These are phyloP conservation scores for Neurospora crassa DNA, from an alignment of 2,329 filamentous ascomycete genomes.

Conservation along the genomic window DNA sequence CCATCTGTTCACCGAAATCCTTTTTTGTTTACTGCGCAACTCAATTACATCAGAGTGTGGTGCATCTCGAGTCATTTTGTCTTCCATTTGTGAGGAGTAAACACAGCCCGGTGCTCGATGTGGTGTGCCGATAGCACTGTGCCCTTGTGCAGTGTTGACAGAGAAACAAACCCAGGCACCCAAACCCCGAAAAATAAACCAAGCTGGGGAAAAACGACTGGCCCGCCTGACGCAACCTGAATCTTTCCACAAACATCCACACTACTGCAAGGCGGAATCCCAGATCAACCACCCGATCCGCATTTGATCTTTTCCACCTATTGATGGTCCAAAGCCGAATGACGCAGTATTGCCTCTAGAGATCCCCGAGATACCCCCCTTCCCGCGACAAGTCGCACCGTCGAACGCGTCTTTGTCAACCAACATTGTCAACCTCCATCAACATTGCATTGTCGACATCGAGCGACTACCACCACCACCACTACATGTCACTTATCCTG, in stretches of 20 bases:
- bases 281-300: background rate
- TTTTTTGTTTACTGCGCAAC: background rate
- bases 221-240: background rate
- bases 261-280: background rate
- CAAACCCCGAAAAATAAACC: background rate
- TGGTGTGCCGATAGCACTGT: background rate
- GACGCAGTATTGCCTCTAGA: background rate
- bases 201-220: background rate
- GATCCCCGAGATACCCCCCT: background rate
- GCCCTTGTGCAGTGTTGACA: background rate
- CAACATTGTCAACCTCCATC: background rate
- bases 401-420: background rate
- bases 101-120: background rate
- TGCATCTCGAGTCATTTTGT: background rate
- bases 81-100: background rate
- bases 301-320: background rate
- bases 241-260: background rate
- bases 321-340: background rate
- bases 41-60: background rate
- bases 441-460: background rate
- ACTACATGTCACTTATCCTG: background rate
- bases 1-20: background rate
- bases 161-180: background rate
- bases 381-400: background rate
- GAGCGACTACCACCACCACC: background rate